Evolutionary conservation across 2,329 filamentous ascomycete species (phyloP), one percentile per base, ranked within the genome.

Genomic region (Cryphonectria nitschkei): DNA sequence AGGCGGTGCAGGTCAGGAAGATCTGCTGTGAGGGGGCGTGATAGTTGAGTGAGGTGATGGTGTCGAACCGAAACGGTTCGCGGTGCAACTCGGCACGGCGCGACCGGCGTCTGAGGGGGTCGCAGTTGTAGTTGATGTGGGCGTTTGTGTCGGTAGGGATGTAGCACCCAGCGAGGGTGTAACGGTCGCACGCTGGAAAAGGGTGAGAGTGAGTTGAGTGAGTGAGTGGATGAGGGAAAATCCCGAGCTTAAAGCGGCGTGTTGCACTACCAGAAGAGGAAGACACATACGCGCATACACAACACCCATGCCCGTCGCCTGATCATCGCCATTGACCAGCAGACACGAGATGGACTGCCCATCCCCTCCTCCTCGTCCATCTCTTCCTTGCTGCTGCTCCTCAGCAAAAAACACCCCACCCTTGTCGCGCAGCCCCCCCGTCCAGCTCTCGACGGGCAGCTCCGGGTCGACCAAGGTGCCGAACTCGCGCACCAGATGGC

Each of bases 31-130:
- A 82, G 6, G 81, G 77, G 5, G 77, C 74, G 68, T 86, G 83
- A 68, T 85, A 87, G 69, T 82, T 81, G 73, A 88, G 82, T 6
- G 84, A 84, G 11, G 84, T 84, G 67, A 85, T 80, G 58, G 83
- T 78, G 8, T 78, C 77, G 19, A 79, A 78, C n/a, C 76, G 75
- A n/a, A 83, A 75, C 32, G 68, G 46, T 67, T 62, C 39, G 32
- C 19, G 52, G 68, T 70, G 74, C 73, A 74, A 1, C 72, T 75
- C 11, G 39, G 54, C 29, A 6, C 41, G 26, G 32, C 63, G 63
- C 19, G 68, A 68, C 46, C 46, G 54, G 22, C 69, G 69, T 39
- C 50, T 41, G 14, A 46, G 46, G 2, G 60, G 56, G 9, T 70
- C 65, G 26, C 34, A 32, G 32, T 32, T 32, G 32, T 68, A 72